Conservation (phyloP, 129 eudicot genomes). For the Arctium lappa region DNA sequence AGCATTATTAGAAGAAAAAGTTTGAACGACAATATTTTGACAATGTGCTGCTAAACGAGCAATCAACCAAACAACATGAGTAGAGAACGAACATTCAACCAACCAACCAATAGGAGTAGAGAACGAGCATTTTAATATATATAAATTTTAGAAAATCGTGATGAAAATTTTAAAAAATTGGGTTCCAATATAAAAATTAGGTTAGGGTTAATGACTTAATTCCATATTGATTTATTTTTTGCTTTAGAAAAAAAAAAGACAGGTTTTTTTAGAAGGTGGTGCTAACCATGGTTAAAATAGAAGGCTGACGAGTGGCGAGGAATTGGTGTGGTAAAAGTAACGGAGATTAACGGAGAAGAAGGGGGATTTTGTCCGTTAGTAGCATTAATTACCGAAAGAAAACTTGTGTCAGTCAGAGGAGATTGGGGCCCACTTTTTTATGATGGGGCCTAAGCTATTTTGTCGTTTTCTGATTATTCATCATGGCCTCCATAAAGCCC, state of each 20-base stretch:
- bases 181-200: too few species aligned
- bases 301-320: not conserved
- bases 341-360: not conserved
- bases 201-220: too few species aligned
- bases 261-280: not conserved
- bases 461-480: conserved; percentile 27
- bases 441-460: not conserved
- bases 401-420: conserved; percentile 16
- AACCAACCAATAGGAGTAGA: too few species aligned
- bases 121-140: too few species aligned
- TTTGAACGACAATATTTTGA: not conserved
- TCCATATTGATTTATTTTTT: too few species aligned
- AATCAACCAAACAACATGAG: not conserved
- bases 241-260: too few species aligned
- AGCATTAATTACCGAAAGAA: conserved; percentile 18
- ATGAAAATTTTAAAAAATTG: too few species aligned
- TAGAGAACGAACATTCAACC: not conserved
- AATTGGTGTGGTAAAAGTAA: not conserved
- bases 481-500: conserved; percentile 10
- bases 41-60: not conserved
- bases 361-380: conserved; percentile 21
- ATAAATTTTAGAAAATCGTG: too few species aligned
- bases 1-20: not conserved
- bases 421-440: conserved; percentile 6
- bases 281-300: not conserved